Conservation (phyloP, 192 early-diverging fungal species). For the Rhizoclosmatium globosum region DNA sequence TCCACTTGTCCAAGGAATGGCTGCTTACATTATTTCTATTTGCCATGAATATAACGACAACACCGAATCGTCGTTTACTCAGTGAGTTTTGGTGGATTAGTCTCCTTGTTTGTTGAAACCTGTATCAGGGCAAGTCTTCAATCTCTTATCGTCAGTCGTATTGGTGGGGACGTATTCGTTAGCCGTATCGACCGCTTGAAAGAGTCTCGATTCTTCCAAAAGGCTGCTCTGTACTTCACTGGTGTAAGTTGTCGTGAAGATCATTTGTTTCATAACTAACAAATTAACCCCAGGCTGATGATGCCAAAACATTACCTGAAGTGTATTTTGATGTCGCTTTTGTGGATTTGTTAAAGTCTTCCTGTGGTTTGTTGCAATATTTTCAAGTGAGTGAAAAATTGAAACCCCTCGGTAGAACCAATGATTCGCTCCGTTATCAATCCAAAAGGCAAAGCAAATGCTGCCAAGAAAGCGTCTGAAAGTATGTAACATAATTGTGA, state of each 20-base stretch:
- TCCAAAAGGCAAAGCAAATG: constrained; percentile 29
- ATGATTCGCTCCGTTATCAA: constrained; percentile 36
- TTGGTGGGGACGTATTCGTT: constrained; percentile 86
- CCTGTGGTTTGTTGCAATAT: constrained; percentile 64
- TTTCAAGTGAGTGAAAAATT: background rate
- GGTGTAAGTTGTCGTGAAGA: constrained; percentile 27
- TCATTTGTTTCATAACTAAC: constrained; percentile 2
- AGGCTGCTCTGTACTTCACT: constrained; percentile 67
- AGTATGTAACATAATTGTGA: constrained; percentile 19
- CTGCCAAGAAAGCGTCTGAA: constrained; percentile 32
- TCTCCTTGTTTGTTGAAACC: background rate
- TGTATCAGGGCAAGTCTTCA: constrained; percentile 73
- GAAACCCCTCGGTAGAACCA: constrained; percentile 29
- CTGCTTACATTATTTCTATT: constrained; percentile 86
- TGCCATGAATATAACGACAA: constrained; percentile 91
- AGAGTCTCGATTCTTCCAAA: constrained; percentile 83
- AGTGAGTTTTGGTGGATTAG: constrained; percentile 53
- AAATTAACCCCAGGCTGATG: constrained; percentile 33
- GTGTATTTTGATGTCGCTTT: constrained; percentile 86
- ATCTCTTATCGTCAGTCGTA: constrained; percentile 83
- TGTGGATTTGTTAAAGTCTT: constrained; percentile 84
- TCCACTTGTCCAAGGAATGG: constrained; percentile 87
- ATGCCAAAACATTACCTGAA: constrained; percentile 60
- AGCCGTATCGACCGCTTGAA: constrained; percentile 85
- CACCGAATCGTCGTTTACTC: constrained; percentile 74